Evolutionary conservation across 495 filamentous ascomycete species (phyloP).

Genomic region (Aspergillus ellipticus): DNA sequence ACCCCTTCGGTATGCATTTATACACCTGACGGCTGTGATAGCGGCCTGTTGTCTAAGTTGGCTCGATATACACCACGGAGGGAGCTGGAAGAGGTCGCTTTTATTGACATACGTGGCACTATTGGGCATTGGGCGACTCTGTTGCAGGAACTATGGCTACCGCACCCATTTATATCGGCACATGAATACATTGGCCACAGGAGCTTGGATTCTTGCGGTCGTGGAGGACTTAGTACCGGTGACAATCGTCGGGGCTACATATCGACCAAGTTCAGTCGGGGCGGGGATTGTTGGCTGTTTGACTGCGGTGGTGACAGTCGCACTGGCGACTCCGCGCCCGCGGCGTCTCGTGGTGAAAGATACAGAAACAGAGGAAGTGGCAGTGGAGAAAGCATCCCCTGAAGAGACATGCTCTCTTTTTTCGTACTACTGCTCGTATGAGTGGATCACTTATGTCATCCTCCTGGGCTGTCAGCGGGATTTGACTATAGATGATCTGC

Average conservation of each 20-base stretch:
- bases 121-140: conserved; percentile 11
- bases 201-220: conserved; percentile 9
- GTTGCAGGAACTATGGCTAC: neutral
- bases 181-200: conserved; percentile 15
- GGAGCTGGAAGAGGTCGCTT: conserved; percentile 14
- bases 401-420: conserved; percentile 50
- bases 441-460: conserved; percentile 47
- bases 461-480: conserved; percentile 38
- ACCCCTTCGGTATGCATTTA: conserved; percentile 14
- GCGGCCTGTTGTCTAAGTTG: conserved; percentile 16
- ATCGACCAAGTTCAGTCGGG: conserved; percentile 10
- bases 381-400: conserved; percentile 29
- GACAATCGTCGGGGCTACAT: conserved; percentile 17
- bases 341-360: conserved; percentile 4
- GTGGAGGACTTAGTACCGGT: conserved; percentile 17
- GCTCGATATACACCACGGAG: conserved; percentile 4
- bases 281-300: conserved; percentile 11
- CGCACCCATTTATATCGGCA: conserved; percentile 14
- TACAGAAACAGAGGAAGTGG: conserved; percentile 6
- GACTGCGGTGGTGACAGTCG: conserved; percentile 12
- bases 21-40: conserved; percentile 15
- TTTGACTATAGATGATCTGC: conserved; percentile 43
- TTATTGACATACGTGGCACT: conserved; percentile 19
- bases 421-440: conserved; percentile 45
- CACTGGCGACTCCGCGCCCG: conserved; percentile 19